phyloP scores from a whole-genome alignment of 495 filamentous ascomycete genomes.

The Neurospora sp. region DNA sequence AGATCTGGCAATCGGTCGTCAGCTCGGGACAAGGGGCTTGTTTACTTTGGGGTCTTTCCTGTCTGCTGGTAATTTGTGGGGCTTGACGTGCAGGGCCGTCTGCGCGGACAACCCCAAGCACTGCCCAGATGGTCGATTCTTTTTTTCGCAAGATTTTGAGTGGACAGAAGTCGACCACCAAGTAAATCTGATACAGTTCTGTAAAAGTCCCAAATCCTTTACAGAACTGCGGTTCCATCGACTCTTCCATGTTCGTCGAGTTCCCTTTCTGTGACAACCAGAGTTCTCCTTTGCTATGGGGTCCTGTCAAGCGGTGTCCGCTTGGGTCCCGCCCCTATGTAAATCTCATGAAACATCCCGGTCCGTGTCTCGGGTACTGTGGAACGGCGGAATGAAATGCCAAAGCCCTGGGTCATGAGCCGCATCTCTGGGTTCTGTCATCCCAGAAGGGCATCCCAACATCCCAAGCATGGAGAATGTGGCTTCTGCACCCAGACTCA shows the following conservation, averaged over 20 bases:
- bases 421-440: background rate
- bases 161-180: background rate
- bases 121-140: background rate
- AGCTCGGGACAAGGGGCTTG: constrained; percentile 1
- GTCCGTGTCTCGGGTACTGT: background rate
- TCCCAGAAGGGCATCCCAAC: background rate
- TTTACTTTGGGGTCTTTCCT: background rate
- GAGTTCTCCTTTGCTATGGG: background rate
- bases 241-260: background rate
- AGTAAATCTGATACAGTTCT: background rate
- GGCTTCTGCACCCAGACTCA: background rate
- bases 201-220: background rate
- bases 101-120: background rate
- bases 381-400: background rate
- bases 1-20: constrained; percentile 1
- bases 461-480: background rate
- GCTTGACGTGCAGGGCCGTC: background rate
- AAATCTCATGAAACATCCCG: background rate
- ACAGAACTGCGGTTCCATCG: background rate
- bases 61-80: background rate
- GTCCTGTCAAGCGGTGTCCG: background rate
- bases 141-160: background rate
- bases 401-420: background rate
- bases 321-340: background rate
- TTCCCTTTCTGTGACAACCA: background rate